Conservation (phyloP, 1,284 basidiomycete species). For the Sanghuangporus sanghuang region DNA sequence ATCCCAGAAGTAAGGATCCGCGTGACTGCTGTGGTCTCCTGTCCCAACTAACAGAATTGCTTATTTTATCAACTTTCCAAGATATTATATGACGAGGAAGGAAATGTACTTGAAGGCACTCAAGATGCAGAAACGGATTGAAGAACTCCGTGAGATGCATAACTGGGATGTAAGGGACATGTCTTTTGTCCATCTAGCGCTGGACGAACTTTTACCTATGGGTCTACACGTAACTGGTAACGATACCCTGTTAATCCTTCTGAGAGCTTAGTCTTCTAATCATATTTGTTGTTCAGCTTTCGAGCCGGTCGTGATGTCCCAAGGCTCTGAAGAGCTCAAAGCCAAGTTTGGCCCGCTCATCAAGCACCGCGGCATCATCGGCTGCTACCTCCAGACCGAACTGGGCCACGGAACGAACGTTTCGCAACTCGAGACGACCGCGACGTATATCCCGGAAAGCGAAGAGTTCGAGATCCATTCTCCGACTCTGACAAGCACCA, state of each 20-base stretch:
- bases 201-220: constrained; percentile 52
- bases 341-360: constrained; percentile 46
- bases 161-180: constrained; percentile 48
- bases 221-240: constrained; percentile 53
- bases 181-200: constrained; percentile 35
- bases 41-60: neutral
- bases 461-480: constrained; percentile 75
- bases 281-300: constrained; percentile 41
- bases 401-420: constrained; percentile 78
- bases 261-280: constrained; percentile 4
- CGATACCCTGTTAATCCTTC: constrained; percentile 16
- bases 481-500: constrained; percentile 70
- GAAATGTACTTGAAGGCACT: constrained; percentile 46
- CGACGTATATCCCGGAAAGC: constrained; percentile 65
- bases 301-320: constrained; percentile 58
- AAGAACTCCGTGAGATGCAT: constrained; percentile 49
- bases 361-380: constrained; percentile 53
- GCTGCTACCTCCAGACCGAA: constrained; percentile 71
- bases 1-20: constrained; percentile 38
- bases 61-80: constrained; percentile 23
- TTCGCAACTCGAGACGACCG: constrained; percentile 67
- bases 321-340: constrained; percentile 48
- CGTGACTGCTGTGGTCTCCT: constrained; percentile 6
- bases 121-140: constrained; percentile 47
- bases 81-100: constrained; percentile 46